These are phyloP conservation scores for Solanum bulbocastanum DNA, from an alignment of 257 asterid species.

Conservation along the genomic window DNA sequence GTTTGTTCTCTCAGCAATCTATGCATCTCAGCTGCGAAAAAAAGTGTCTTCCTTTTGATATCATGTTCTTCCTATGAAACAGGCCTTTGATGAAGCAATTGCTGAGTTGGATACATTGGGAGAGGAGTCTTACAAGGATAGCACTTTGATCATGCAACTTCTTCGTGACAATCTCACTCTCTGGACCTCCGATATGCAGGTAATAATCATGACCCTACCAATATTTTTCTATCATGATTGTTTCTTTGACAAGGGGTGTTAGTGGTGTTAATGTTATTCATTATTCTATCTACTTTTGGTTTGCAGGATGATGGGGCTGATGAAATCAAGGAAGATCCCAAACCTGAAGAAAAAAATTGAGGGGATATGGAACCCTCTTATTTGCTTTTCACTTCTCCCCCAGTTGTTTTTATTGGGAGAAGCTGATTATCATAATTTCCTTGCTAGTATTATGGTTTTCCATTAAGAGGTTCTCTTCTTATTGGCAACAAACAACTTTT, in stretches of 20 bases:
- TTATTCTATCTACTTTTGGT: not conserved
- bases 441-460: not conserved
- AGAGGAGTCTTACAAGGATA: conserved; percentile 96
- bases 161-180: conserved; percentile 80
- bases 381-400: conserved; percentile 5
- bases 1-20: not conserved
- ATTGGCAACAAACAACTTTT: not conserved
- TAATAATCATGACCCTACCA: not conserved
- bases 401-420: conserved; percentile 12
- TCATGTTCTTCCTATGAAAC: not conserved
- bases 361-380: not conserved
- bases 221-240: not conserved
- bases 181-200: conserved; percentile 89
- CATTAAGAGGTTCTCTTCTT: not conserved
- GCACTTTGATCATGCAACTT: conserved; percentile 91
- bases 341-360: conserved; percentile 38
- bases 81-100: conserved; percentile 93
- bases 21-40: not conserved
- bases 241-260: not conserved
- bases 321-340: conserved; percentile 66
- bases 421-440: conserved; percentile 6
- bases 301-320: conserved; percentile 68
- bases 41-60: not conserved
- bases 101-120: conserved; percentile 83
- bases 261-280: not conserved